phyloP scores from a whole-genome alignment of 2,329 filamentous ascomycete species.

The Ascochyta clinopodiicola region DNA sequence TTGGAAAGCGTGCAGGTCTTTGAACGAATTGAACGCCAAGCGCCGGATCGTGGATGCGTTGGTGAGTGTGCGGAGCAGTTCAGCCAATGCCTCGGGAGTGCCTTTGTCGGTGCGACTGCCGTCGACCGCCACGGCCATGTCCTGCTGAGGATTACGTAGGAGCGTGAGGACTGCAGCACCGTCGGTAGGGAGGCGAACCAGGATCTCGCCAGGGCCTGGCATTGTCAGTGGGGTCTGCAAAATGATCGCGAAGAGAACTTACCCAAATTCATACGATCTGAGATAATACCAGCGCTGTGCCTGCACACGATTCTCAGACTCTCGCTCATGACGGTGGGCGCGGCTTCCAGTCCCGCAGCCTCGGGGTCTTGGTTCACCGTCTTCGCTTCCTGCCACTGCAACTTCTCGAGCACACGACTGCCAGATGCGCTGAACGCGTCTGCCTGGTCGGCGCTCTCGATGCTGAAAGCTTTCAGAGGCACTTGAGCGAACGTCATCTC shows the following conservation, averaged over 20 bases:
- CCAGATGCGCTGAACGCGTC: conserved; percentile 49
- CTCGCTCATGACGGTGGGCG: conserved; percentile 77
- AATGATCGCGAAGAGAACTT: conserved; percentile 27
- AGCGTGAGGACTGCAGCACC: conserved; percentile 46
- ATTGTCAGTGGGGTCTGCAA: not conserved
- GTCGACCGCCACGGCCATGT: conserved; percentile 77
- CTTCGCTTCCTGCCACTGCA: conserved; percentile 70
- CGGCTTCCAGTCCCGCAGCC: conserved; percentile 61
- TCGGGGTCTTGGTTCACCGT: conserved; percentile 75
- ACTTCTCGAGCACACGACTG: conserved; percentile 50
- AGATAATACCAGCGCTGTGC: conserved; percentile 77
- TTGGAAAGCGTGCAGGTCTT: conserved; percentile 78
- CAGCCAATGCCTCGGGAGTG: conserved; percentile 66
- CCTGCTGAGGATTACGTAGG: conserved; percentile 72
- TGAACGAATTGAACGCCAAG: conserved; percentile 57
- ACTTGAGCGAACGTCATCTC: conserved; percentile 77
- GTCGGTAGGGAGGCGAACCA: conserved; percentile 53
- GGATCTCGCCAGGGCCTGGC: conserved; percentile 53
- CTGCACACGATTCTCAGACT: conserved; percentile 76
- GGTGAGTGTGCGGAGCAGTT: conserved; percentile 66
- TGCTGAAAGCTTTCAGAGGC: conserved; percentile 68
- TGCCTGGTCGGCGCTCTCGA: conserved; percentile 64
- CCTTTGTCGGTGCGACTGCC: conserved; percentile 41
- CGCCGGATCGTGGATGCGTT: conserved; percentile 72
- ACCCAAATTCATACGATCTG: conserved; percentile 81